phyloP scores from a whole-genome alignment of 768 basidiomycete species.

The Boletales sp. region DNA sequence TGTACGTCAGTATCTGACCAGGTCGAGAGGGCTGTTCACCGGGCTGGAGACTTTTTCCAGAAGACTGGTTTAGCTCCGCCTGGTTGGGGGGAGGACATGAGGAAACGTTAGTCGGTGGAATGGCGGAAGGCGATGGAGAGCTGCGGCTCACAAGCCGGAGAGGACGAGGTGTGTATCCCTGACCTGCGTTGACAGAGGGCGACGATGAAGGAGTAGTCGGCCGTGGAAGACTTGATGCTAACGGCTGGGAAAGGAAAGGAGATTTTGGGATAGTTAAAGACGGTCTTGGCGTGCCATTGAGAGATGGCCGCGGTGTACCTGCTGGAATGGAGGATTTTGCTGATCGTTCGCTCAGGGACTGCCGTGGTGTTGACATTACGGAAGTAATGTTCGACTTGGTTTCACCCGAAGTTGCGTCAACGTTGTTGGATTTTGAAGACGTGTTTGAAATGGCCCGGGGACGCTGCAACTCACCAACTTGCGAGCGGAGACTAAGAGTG shows the following conservation, averaged over 20 bases:
- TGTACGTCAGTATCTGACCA: slow-evolving; percentile 28
- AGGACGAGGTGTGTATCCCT: slow-evolving; percentile 22
- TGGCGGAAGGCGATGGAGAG: slow-evolving; percentile 8
- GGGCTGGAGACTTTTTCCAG: slow-evolving; percentile 14
- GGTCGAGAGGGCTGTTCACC: slow-evolving; percentile 22
- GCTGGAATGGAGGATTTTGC: slow-evolving; percentile 8
- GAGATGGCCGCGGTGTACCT: slow-evolving; percentile 15
- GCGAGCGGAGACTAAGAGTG: slow-evolving; percentile 12
- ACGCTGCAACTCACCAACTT: slow-evolving; percentile 14
- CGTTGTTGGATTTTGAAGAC: slow-evolving; percentile 20
- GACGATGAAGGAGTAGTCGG: slow-evolving; percentile 19
- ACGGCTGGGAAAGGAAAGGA: slow-evolving; percentile 11
- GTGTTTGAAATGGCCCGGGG: slow-evolving; percentile 35
- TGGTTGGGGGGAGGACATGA: slow-evolving; percentile 1
- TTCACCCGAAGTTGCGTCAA: neutral
- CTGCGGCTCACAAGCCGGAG: slow-evolving; percentile 23
- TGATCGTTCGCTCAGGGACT: slow-evolving; percentile 7
- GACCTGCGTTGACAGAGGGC: neutral
- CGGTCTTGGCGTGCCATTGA: slow-evolving; percentile 18
- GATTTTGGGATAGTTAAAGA: slow-evolving; percentile 27
- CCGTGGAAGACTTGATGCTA: slow-evolving; percentile 16
- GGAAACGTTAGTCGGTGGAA: neutral
- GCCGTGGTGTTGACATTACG: slow-evolving; percentile 7
- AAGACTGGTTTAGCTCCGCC: slow-evolving; percentile 8
- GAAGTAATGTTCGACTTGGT: slow-evolving; percentile 11